Evolutionary conservation across 345 rosid genomes (phyloP), one percentile per base, ranked within the genome.

Genomic region (thale cress (Arabidopsis thaliana)): DNA sequence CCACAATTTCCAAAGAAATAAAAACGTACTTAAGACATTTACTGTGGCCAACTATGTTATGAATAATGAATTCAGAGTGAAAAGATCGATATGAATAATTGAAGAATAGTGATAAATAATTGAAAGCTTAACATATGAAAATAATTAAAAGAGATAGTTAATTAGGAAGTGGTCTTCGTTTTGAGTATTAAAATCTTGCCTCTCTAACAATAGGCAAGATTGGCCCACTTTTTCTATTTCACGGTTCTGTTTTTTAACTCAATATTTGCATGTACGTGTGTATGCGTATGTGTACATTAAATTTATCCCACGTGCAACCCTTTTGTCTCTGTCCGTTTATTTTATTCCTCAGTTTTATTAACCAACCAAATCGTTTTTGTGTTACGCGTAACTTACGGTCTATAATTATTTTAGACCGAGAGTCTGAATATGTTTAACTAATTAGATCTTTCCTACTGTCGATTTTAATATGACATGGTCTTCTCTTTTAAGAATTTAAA

Each of bases 171-270:
- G 61, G 57, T 65, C 62, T 71, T 58, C 37, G 65, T 78, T 65
- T 24, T n/a, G 41, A 71, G 72, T 64, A 65, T 78, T 72, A 50
- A 78, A 57, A 56, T 65, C 49, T 50, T 78, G 81, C 72, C 67
- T 59, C 81, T 72, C 77, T 78, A 78, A 72, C 77, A 50, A 72
- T 49, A 65, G 77, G 73, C 81, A 78, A 78, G 41, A 65, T 34
- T 59, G 81, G 50, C 64, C 81, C 69, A 78, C 81, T 23, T n/a
- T 65, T 70, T 36, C 1, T n/a, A 52, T 69, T 48, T 70, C 34
- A 69, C 71, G 44, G 65, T 62, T 55, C 59, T 7, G 24, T 42
- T 68, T 38, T 10, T 24, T 3, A 0, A 33, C 48, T 60, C 64
- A 41, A 52, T 55, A 5, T 41, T 48, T 49, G 57, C 48, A 74